A percentile compares a stretch with the other conserved stretches of the same genome.
phyloP scores from a whole-genome alignment of 2,329 filamentous ascomycete genomes.

The Pestalotiopsis sp. region DNA sequence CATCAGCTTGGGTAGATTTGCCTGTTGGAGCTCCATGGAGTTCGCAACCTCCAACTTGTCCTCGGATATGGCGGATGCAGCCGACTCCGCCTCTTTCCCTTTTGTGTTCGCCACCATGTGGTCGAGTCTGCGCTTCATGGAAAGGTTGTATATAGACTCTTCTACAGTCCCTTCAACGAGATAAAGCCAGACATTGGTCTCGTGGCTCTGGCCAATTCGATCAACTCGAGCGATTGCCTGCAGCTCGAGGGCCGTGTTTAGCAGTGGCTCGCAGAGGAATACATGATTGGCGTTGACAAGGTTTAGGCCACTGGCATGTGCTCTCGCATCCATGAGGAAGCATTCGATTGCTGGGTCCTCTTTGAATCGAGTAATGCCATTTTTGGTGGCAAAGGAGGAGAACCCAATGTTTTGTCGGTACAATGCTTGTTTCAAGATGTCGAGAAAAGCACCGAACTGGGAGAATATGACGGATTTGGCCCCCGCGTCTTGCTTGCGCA shows the following conservation, averaged over 20 bases:
- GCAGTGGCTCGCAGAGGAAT: slow-evolving; percentile 89
- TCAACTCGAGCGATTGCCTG: slow-evolving; percentile 96
- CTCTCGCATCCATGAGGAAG: slow-evolving; percentile 86
- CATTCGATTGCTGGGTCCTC: slow-evolving; percentile 74
- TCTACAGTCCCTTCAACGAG: slow-evolving; percentile 90
- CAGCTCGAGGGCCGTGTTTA: slow-evolving; percentile 91
- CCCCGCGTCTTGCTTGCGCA: slow-evolving; percentile 81
- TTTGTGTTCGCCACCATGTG: slow-evolving; percentile 64
- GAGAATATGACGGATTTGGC: slow-evolving; percentile 95
- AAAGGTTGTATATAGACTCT: slow-evolving; percentile 87
- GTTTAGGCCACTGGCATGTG: slow-evolving; percentile 86
- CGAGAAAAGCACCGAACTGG: slow-evolving; percentile 69
- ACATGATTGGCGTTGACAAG: slow-evolving; percentile 93
- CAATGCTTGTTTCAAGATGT: slow-evolving; percentile 73
- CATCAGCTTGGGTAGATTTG: slow-evolving; percentile 70
- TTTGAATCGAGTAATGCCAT: slow-evolving; percentile 78
- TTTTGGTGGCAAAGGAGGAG: slow-evolving; percentile 67
- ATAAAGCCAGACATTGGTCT: slow-evolving; percentile 95
- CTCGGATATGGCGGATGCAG: slow-evolving; percentile 54
- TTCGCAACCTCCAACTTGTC: slow-evolving; percentile 79
- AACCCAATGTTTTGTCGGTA: slow-evolving; percentile 71
- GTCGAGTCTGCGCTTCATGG: slow-evolving; percentile 74
- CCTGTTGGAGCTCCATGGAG: slow-evolving; percentile 78
- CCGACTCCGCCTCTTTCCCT: slow-evolving; percentile 35
- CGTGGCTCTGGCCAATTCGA: slow-evolving; percentile 84